Conservation (phyloP, 306 rosid species). For the Delonix regia region DNA sequence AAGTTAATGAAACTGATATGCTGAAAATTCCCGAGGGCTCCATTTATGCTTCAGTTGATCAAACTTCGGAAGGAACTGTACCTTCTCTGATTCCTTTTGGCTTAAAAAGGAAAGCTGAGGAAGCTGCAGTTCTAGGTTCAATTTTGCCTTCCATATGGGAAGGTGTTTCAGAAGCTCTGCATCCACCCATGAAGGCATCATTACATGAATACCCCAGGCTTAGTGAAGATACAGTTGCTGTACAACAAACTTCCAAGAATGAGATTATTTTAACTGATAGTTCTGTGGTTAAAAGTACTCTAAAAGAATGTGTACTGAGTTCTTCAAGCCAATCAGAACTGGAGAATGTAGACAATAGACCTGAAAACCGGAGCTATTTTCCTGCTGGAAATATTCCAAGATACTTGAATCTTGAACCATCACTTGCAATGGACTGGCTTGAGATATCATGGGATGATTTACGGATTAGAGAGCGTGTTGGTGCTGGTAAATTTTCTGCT, state of each 20-base stretch:
- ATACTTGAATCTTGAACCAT: constrained; percentile 84
- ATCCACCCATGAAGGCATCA: constrained; percentile 42
- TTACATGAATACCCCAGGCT: constrained; percentile 41
- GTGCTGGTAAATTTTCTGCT: constrained; percentile 77
- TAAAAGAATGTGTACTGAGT: constrained; percentile 35
- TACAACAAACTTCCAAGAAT: constrained; percentile 44
- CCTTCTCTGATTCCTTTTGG: constrained; percentile 48
- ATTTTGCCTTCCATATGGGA: constrained; percentile 45
- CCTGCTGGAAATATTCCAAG: constrained; percentile 55
- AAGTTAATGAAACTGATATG: constrained; percentile 42
- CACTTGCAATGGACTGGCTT: constrained; percentile 99
- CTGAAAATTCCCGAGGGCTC: constrained; percentile 39
- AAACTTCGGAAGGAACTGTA: constrained; percentile 47
- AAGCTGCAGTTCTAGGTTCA: constrained; percentile 45
- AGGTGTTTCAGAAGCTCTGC: constrained; percentile 49
- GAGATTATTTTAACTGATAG: constrained; percentile 48
- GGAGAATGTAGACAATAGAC: constrained; percentile 50
- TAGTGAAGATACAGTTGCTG: constrained; percentile 41
- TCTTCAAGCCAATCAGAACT: constrained; percentile 45
- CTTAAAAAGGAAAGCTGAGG: constrained; percentile 40
- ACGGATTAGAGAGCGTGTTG: constrained; percentile 85
- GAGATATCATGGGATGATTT: constrained; percentile 98
- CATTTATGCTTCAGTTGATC: constrained; percentile 48
- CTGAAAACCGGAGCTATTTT: constrained; percentile 47
- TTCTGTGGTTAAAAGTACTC: constrained; percentile 40